phyloP scores from a whole-genome alignment of 306 rosid species.

The Cicer arietinum region DNA sequence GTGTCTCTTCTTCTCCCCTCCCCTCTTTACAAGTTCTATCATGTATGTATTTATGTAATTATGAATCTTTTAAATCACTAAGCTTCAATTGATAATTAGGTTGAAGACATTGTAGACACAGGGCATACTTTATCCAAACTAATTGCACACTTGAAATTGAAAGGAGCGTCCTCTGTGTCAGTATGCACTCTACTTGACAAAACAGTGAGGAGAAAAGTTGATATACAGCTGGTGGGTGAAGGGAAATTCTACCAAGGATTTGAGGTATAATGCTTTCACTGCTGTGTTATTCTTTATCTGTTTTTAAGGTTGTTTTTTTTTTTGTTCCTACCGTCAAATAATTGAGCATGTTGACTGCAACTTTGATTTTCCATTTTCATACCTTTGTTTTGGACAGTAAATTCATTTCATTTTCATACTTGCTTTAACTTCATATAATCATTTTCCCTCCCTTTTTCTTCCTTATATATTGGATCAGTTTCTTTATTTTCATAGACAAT shows the following conservation, averaged over 20 bases:
- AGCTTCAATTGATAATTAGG: slow-evolving; percentile 49
- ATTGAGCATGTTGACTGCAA: slow-evolving; percentile 10
- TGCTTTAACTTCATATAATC: background rate
- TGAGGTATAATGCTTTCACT: slow-evolving; percentile 54
- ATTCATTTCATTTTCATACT: background rate
- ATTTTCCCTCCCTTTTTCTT: background rate
- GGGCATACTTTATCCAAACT: slow-evolving; percentile 70
- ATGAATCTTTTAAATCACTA: background rate
- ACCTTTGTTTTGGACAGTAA: too few relatives aligned
- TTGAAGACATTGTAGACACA: slow-evolving; percentile 87
- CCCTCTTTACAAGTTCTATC: background rate
- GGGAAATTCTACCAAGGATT: slow-evolving; percentile 83
- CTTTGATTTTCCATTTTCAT: slow-evolving; percentile 27
- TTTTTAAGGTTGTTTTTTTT: background rate
- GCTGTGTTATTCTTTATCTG: background rate
- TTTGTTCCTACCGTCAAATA: background rate
- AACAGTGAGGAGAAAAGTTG: slow-evolving; percentile 73
- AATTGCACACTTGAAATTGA: slow-evolving; percentile 63
- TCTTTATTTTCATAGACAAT: slow-evolving; percentile 10
- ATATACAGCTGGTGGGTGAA: slow-evolving; percentile 56
- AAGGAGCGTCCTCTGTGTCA: slow-evolving; percentile 84
- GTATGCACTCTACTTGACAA: slow-evolving; percentile 89
- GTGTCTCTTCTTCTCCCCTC: background rate
- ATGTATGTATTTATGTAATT: background rate
- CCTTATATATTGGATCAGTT: too few relatives aligned